Base-by-base conservation (phyloP, 371 early-diverging fungal species). In the Vairimorpha necatrix region DNA sequence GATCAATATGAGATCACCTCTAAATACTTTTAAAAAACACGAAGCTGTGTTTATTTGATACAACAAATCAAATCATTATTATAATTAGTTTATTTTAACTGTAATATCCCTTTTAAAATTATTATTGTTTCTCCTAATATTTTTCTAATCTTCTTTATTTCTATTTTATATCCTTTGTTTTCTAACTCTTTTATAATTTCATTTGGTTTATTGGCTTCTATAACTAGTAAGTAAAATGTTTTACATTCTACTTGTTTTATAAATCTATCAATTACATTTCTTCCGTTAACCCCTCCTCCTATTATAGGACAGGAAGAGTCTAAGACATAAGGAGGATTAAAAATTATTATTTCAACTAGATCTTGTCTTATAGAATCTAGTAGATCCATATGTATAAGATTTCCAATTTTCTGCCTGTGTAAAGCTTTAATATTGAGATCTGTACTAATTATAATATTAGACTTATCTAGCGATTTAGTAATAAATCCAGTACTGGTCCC, bases 271-370 rank as follows among this genome's bases (percentile, higher is more conserved):
- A 94, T 90, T 2, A 96, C 93, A 71, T 90, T 89, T 38, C 95
- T 86, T 13, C 96, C 96, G 72, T 90, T 88, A 16, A 88, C 85
- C 1, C 95, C 96, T 13, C 96, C 96, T 0, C 94, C 94, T 26
- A 77, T 50, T 7, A 74, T 60, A 4, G 72, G 36, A 61, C 61
- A 48, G 2, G 87, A 86, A n/a, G 84, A 66, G 34, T 82, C 53
- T 4, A 89, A 89, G 1, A 90, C 92, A 83, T 94, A 94, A 0
- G 94, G 94, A 7, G 94, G 93, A 81, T 94, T 94, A 82, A 93
- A 93, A 22, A 90, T 86, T n/a, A 92, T 79, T 14, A 93, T 81
- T 80, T 94, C 94, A n/a, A 93, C 77, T 20, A 26, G 20, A 20
- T 42, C n/a, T 38, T 75, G 76, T 33, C 70, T 72, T 13, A 81